Evolutionary conservation across 805 yeast genomes (phyloP), one percentile per base, ranked within the genome.

Genomic region (Nakazawaea ishiwadae): DNA sequence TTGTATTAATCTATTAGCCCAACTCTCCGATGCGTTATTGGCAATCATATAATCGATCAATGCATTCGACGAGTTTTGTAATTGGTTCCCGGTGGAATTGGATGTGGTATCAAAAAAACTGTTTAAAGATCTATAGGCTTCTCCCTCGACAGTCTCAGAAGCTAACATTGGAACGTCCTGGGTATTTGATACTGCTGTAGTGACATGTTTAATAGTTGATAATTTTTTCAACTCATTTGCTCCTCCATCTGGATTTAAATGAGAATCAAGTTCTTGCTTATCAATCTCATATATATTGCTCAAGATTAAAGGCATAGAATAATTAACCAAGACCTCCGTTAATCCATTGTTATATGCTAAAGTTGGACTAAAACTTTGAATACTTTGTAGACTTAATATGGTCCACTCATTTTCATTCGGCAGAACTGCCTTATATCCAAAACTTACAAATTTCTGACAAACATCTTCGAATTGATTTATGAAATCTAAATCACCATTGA

Each of bases 81-180:
- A 66, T 56, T 84, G 89, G 30, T 36, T 34, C 6, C 42, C 45
- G 4, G 37, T 34, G 29, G 70, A 71, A 4, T 81, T 65, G 33
- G 79, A 74, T 2, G 75, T 63, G 1, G 93, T 77, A 50, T 78
- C 77, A 56, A 86, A 88, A 42, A 79, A 73, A 1, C 77, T 57
- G 38, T 71, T 72, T 48, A 90, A 64, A 0, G 86, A 72, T 7
- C 54, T 46, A 19, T 43, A 34, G 5, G 46, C 44, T 19, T 42
- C 50, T 7, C 29, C 46, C 7, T 44, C 36, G 16, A 57, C 49
- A 3, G 60, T 52, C 9, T 44, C 35, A 1, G 45, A 48, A 8
- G 48, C 51, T 5, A 11, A 17, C 27, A 19, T 43, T 36, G 16
- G 33, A 11, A 9, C 19, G 10, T 34, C 43, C 11, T 32, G 38